These are phyloP conservation scores for Geotrichum aggregatum DNA, from an alignment of 1,139 yeast genomes.

Conservation along the genomic window DNA sequence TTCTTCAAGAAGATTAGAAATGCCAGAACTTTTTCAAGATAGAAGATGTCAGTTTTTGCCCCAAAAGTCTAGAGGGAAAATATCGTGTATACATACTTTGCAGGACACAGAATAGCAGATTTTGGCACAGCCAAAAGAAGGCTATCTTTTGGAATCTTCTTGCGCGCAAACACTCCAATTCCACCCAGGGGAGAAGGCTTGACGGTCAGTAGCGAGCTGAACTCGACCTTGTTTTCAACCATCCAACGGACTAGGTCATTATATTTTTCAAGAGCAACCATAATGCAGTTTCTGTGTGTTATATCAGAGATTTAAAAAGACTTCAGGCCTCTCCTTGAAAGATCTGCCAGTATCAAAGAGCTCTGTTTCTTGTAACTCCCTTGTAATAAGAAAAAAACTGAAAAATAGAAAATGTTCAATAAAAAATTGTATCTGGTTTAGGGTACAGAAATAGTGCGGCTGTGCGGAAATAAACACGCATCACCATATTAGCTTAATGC, in stretches of 20 bases:
- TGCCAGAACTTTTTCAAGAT: conserved; percentile 45
- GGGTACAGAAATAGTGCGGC: no score
- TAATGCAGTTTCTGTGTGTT: no score
- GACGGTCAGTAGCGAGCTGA: conserved; percentile 41
- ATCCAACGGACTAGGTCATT: conserved; percentile 32
- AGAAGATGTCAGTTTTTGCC: conserved; percentile 22
- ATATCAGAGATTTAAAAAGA: neutral
- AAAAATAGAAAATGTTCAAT: neutral
- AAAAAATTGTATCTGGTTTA: neutral
- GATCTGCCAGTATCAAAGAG: neutral
- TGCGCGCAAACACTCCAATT: conserved; percentile 63
- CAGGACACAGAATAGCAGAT: conserved; percentile 33
- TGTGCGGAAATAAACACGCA: no score
- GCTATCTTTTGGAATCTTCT: conserved; percentile 39
- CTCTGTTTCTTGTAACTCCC: neutral
- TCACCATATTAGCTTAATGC: no score
- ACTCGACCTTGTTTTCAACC: conserved; percentile 29
- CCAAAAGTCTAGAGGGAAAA: neutral
- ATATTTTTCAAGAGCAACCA: conserved; percentile 22
- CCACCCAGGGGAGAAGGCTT: conserved; percentile 58
- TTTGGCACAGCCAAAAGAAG: conserved; percentile 36
- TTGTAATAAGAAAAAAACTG: neutral
- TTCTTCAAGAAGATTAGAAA: conserved; percentile 65
- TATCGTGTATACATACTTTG: conserved; percentile 26
- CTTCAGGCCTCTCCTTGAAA: no score